These are phyloP conservation scores for Trametes cinnabarina DNA, from an alignment of 768 basidiomycete genomes.

Conservation along the genomic window DNA sequence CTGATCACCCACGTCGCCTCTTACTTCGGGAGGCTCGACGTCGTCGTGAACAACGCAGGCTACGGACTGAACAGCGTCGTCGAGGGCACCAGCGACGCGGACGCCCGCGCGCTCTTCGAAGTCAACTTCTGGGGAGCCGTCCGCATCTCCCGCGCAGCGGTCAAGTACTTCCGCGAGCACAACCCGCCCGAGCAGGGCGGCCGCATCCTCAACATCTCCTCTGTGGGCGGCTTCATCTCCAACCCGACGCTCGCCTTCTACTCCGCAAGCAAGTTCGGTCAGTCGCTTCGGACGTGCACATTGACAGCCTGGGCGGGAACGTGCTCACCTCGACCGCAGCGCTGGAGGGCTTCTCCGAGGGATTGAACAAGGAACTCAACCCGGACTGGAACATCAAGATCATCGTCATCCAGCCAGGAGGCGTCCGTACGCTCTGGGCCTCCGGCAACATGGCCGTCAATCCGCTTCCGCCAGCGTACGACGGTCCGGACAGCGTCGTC, in stretches of 20 bases:
- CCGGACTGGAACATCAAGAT: slow-evolving; percentile 23
- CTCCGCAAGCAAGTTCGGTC: slow-evolving; percentile 38
- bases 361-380: slow-evolving; percentile 21
- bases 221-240: slow-evolving; percentile 33
- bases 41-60: slow-evolving; percentile 32
- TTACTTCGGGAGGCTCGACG: slow-evolving; percentile 31
- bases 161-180: slow-evolving; percentile 18
- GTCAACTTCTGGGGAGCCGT: slow-evolving; percentile 46
- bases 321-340: not conserved
- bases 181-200: slow-evolving; percentile 20
- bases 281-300: not conserved
- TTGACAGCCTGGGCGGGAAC: not conserved
- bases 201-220: slow-evolving; percentile 34
- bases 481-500: not conserved
- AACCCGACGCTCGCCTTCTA: slow-evolving; percentile 34
- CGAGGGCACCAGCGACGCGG: slow-evolving; percentile 35
- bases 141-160: slow-evolving; percentile 29
- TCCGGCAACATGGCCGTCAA: not conserved
- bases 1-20: slow-evolving; percentile 10
- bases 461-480: slow-evolving; percentile 3
- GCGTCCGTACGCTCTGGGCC: slow-evolving; percentile 24
- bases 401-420: slow-evolving; percentile 21
- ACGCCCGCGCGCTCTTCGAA: slow-evolving; percentile 38
- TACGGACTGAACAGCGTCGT: slow-evolving; percentile 32
- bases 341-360: slow-evolving; percentile 24